Percentiles rank a stretch among this genome's conserved stretches.
phyloP scores from a whole-genome alignment of 257 asterid genomes.

The Linaria vulgaris region DNA sequence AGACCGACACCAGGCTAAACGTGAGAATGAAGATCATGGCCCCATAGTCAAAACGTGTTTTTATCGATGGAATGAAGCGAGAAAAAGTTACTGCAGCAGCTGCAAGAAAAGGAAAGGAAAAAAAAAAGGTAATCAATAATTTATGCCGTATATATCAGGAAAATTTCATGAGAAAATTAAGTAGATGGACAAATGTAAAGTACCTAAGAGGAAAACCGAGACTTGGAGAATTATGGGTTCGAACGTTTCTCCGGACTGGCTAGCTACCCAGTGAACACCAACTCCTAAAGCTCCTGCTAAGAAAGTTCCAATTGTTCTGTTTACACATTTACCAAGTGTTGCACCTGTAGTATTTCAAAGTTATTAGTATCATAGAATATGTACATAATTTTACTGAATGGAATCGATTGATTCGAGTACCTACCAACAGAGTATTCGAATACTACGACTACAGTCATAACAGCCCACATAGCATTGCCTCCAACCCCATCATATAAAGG shows the following conservation, averaged over 20 bases:
- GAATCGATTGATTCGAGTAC: constrained; percentile 13
- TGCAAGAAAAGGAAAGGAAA: constrained; percentile 34
- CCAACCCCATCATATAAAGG: constrained; percentile 81
- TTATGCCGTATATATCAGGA: background rate
- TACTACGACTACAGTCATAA: constrained; percentile 84
- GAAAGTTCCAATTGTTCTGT: constrained; percentile 59
- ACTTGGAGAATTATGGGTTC: constrained; percentile 68
- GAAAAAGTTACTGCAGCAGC: constrained; percentile 82
- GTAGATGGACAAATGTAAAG: background rate
- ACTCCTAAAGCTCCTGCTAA: constrained; percentile 76
- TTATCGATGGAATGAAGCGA: constrained; percentile 72
- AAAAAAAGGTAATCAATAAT: constrained; percentile 11
- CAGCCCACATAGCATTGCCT: constrained; percentile 89
- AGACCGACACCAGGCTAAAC: constrained; percentile 77
- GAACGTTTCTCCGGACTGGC: constrained; percentile 50
- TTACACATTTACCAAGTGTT: constrained; percentile 61
- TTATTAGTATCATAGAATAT: background rate
- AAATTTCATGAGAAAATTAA: background rate
- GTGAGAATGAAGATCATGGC: constrained; percentile 81
- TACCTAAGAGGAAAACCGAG: constrained; percentile 76
- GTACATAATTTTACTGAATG: background rate
- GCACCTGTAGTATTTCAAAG: constrained; percentile 46
- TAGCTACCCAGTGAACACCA: constrained; percentile 92
- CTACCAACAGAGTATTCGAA: constrained; percentile 79
- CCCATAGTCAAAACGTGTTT: constrained; percentile 78